Conservation (phyloP, 2,329 filamentous ascomycete species). For the Fusarium denticulatum region DNA sequence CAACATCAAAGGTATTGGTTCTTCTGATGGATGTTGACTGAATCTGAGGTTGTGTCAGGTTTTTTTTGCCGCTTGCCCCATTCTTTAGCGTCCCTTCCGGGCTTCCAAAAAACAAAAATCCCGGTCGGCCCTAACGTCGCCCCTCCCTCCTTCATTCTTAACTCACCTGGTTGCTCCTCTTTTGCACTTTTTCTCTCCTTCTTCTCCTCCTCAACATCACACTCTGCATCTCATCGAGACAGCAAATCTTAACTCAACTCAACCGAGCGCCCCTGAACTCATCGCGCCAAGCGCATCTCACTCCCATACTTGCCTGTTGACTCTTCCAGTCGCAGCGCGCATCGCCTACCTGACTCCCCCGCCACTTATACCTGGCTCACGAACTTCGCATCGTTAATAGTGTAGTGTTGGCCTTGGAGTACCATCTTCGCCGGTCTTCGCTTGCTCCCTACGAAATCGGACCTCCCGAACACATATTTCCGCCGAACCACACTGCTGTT, state of each 20-base stretch:
- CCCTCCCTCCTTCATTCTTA: conserved; percentile 39
- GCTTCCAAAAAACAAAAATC: conserved; percentile 34
- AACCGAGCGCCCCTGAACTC: conserved; percentile 20
- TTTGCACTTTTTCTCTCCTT: conserved; percentile 27
- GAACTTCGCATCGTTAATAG: conserved; percentile 17
- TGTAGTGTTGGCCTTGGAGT: conserved; percentile 28
- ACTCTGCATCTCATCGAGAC: conserved; percentile 43
- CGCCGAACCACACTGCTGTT: conserved; percentile 66
- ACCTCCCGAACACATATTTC: conserved; percentile 45
- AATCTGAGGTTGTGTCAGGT: conserved; percentile 2
- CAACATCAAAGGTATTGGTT: not conserved
- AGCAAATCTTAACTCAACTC: conserved; percentile 14
- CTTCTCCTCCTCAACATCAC: conserved; percentile 32
- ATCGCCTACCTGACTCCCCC: conserved; percentile 21
- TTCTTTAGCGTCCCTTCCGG: conserved; percentile 24
- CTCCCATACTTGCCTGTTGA: conserved; percentile 39
- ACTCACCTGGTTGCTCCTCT: conserved; percentile 34
- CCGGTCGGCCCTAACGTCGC: conserved; percentile 43
- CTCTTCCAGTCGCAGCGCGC: conserved; percentile 44
- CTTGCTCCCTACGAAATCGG: conserved; percentile 33
- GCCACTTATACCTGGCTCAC: conserved; percentile 6
- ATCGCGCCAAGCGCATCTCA: conserved; percentile 36
- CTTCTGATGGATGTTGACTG: not conserved
- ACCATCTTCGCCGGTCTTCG: conserved; percentile 23
- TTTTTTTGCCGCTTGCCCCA: conserved; percentile 38